Percentiles rank a stretch among this genome's conserved stretches.
phyloP scores from a whole-genome alignment of 306 rosid genomes.

The Luffa aegyptiaca region DNA sequence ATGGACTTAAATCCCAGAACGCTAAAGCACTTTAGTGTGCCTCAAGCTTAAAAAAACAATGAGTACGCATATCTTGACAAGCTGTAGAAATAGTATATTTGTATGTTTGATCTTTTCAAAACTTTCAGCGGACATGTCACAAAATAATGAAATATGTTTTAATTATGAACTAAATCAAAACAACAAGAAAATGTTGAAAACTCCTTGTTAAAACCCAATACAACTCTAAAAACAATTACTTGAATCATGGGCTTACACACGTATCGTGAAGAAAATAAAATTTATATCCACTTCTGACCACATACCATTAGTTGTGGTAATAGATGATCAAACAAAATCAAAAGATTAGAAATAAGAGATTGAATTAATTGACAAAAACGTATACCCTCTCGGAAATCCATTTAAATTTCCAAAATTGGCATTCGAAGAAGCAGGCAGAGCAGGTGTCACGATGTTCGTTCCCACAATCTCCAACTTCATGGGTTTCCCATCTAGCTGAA shows the following conservation, averaged over 20 bases:
- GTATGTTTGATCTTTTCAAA: background rate
- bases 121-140: background rate
- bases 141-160: background rate
- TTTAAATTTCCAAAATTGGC: constrained; percentile 39
- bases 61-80: background rate
- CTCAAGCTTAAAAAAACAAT: no score
- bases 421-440: constrained; percentile 30
- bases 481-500: constrained; percentile 86
- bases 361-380: background rate
- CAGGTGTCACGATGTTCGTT: constrained; percentile 59
- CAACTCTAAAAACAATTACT: background rate
- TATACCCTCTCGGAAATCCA: constrained; percentile 58
- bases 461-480: constrained; percentile 95
- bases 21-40: no score
- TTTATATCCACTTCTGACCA: background rate
- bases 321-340: background rate
- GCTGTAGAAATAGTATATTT: background rate
- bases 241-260: background rate
- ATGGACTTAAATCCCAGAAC: no score
- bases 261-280: background rate
- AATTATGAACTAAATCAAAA: background rate
- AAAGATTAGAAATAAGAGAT: background rate
- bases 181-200: background rate
- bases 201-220: background rate
- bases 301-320: background rate